Evolutionary conservation across 352 stramenopile species (phyloP).

Genomic region (Globisporangium abappressorium): DNA sequence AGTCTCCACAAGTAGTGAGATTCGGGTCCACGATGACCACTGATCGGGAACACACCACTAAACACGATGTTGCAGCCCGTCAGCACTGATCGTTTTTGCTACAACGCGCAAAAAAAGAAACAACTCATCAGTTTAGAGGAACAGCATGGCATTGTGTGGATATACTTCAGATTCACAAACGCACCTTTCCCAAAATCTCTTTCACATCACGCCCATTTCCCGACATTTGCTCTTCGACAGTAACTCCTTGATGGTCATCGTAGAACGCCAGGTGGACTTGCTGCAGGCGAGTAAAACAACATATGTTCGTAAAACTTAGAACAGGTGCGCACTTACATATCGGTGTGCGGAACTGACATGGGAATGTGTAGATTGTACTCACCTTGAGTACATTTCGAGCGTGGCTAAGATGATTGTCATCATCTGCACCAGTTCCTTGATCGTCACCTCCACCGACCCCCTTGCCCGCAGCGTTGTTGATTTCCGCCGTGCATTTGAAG

Average conservation of each 20-base stretch:
- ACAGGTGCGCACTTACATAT: neutral
- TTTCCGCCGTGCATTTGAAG: conserved; percentile 78
- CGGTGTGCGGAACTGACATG: neutral
- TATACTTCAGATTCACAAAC: conserved; percentile 1
- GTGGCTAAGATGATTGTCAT: conserved; percentile 57
- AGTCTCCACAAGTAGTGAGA: conserved; percentile 79
- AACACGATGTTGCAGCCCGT: conserved; percentile 71
- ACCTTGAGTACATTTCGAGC: conserved; percentile 61
- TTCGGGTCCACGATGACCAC: conserved; percentile 48
- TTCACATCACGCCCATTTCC: conserved; percentile 71
- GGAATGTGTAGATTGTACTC: neutral
- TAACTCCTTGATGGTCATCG: conserved; percentile 44
- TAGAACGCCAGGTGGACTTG: conserved; percentile 67
- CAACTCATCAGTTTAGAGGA: conserved; percentile 5
- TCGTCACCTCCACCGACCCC: conserved; percentile 41
- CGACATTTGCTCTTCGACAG: conserved; percentile 67
- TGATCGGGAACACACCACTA: conserved; percentile 75
- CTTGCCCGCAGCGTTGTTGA: conserved; percentile 79
- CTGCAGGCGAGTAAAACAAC: conserved; percentile 15
- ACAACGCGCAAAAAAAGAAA: conserved; percentile 2
- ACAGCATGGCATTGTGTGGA: neutral
- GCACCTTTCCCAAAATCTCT: conserved; percentile 55
- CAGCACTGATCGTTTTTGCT: conserved; percentile 74
- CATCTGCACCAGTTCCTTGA: conserved; percentile 19
- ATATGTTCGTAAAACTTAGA: neutral